Evolutionary conservation across 2,329 filamentous ascomycete species (phyloP), one percentile per base, ranked within the genome.

Genomic region (Fusarium graminum): DNA sequence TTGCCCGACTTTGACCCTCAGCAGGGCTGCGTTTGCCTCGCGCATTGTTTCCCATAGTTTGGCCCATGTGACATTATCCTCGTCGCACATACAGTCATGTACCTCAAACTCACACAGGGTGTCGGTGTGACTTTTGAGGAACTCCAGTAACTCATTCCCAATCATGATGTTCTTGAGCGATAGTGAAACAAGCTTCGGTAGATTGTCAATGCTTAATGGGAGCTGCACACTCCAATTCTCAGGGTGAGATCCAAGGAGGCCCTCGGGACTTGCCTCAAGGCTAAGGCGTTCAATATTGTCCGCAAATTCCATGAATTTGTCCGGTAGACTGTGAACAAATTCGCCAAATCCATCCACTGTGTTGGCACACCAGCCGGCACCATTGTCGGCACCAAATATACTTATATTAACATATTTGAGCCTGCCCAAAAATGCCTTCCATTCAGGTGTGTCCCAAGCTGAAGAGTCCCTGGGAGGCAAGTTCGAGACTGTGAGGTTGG

Each of bases 321-420:
- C 1, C 0, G n/a, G 43, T 2, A 58, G n/a, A 8, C 13, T 10
- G 0, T 6, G 7, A 4, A 59, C n/a, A 7, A 59, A 59, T 4
- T 19, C 12, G 0, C 2, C 2, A 7, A 51, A 59, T 0, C 53
- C 56, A 0, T 2, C 0, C 2, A 4, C 22, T 2, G 43, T 13
- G 11, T 39, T 32, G 6, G 28, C 52, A 3, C 6, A 16, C 8
- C n/a, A 28, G 2, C 26, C 28, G n/a, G 6, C 13, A 3, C 34
- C 28, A 3, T 39, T 42, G 1, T 54, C 4, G 0, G 9, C 26
- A 4, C 34, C 49, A 19, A 41, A 55, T 0, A 63, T 3, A 3
- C 12, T 7, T 3, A 61, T 4, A 1, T 55, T 29, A 4, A 63
- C 14, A 2, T 41, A 28, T 6, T 40, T 12, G 2, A 63, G 6